Conservation (phyloP, 371 early-diverging fungal species). For the Mortierella sp. region DNA sequence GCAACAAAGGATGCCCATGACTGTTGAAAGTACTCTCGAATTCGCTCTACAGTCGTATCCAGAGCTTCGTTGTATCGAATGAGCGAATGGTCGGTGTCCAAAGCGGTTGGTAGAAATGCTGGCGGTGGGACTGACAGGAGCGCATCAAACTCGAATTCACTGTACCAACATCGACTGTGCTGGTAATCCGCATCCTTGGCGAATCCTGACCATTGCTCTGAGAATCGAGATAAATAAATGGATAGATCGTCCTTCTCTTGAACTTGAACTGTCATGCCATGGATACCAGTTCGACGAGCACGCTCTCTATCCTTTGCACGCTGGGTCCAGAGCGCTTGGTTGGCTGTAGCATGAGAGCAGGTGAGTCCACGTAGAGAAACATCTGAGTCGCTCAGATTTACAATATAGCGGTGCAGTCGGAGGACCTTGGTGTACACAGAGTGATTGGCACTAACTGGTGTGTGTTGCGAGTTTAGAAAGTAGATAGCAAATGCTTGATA, state of each 20-base stretch:
- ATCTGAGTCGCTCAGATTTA: slow-evolving; percentile 75
- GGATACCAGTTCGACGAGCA: slow-evolving; percentile 3
- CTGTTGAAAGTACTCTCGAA: slow-evolving; percentile 31
- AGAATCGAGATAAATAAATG: slow-evolving; percentile 33
- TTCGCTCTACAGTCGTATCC: slow-evolving; percentile 24
- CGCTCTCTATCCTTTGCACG: slow-evolving; percentile 37
- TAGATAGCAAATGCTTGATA: slow-evolving; percentile 68
- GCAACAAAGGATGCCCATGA: slow-evolving; percentile 55
- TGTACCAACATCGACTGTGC: slow-evolving; percentile 64
- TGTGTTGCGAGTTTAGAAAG: slow-evolving; percentile 63
- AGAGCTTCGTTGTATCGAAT: slow-evolving; percentile 40
- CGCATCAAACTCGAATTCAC: slow-evolving; percentile 57
- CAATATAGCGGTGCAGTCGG: slow-evolving; percentile 71
- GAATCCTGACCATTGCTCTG: slow-evolving; percentile 49
- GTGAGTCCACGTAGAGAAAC: slow-evolving; percentile 62
- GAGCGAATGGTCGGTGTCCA: slow-evolving; percentile 50
- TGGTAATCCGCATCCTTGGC: slow-evolving; percentile 47
- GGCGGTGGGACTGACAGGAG: slow-evolving; percentile 47
- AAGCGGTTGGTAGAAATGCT: slow-evolving; percentile 35
- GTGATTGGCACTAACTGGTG: slow-evolving; percentile 55
- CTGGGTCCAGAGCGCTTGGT: slow-evolving; percentile 42
- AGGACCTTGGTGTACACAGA: slow-evolving; percentile 72
- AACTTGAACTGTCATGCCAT: slow-evolving; percentile 1
- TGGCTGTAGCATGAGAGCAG: slow-evolving; percentile 45
- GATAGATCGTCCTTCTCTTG: slow-evolving; percentile 26